These are phyloP conservation scores for Ilyonectria robusta DNA, from an alignment of 2,329 filamentous ascomycete species.

Conservation along the genomic window DNA sequence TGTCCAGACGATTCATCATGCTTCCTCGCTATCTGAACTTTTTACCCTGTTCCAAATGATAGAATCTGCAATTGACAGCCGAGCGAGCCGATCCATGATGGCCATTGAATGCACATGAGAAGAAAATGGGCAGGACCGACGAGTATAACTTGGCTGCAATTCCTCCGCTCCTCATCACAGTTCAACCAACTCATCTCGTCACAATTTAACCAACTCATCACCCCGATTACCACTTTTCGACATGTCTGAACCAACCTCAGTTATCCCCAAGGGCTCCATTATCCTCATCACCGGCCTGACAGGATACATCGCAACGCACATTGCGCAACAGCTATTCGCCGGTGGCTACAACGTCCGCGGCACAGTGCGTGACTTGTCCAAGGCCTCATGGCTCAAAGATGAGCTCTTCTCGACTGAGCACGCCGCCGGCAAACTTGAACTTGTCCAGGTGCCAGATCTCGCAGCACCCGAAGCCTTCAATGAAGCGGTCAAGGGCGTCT, in stretches of 20 bases:
- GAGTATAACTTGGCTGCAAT: too few species aligned
- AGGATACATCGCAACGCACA: not conserved
- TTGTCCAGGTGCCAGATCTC: not conserved
- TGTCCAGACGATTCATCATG: too few species aligned
- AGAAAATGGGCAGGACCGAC: too few species aligned
- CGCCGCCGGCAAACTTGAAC: not conserved
- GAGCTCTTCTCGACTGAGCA: not conserved
- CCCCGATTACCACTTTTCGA: too few species aligned
- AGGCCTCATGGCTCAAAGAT: not conserved
- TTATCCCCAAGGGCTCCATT: not conserved
- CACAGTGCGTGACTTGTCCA: not conserved
- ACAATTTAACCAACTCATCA: too few species aligned
- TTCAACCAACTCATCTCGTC: too few species aligned
- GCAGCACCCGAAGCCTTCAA: not conserved
- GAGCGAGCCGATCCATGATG: too few species aligned
- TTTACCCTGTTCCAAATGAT: too few species aligned
- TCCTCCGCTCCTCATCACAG: too few species aligned
- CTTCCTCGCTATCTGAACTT: too few species aligned
- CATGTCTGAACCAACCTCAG: not conserved
- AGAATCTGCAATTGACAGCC: too few species aligned
- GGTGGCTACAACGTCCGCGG: slow-evolving; percentile 8
- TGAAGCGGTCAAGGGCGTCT: not conserved
- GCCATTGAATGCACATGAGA: too few species aligned
- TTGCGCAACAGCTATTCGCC: not conserved
- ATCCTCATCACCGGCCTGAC: slow-evolving; percentile 1